Evolutionary conservation across 495 filamentous ascomycete genomes (phyloP), one percentile per base, ranked within the genome.

Genomic region (Aspergillus panamensis): DNA sequence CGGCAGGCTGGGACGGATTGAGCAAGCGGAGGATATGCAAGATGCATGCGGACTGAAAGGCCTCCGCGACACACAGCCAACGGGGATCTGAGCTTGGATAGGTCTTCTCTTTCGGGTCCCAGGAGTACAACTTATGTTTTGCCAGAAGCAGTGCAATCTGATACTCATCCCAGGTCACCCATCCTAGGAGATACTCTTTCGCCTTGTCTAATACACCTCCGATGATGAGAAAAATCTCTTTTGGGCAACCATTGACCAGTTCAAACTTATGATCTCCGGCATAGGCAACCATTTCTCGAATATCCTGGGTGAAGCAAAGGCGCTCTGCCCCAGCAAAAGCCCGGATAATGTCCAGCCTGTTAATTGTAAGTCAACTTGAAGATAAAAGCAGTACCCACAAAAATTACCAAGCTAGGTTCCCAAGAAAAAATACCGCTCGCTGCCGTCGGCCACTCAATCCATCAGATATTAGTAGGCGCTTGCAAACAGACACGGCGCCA

Each of bases 401-500:
- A 30, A 54, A 63, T 52, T 47, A 70, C 73, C 73, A 75, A 8
- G 68, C 67, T 19, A 75, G 55, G 29, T 75, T 75, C 0, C 73
- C 71, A 3, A 75, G 42, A 48, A 75, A 75, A 49, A 75, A 75
- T 0, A 75, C 58, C 0, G 73, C 69, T 12, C 69, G 58, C 39
- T 70, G 64, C 14, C 70, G 60, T 6, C 65, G 60, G 7, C 56
- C 52, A 25, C 53, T 65, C 16, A 75, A 59, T 14, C 39, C 60
- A 9, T 72, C 64, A n/a, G 63, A 58, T 3, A 73, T 60, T n/a
- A 62, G 54, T 12, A 74, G 37, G 33, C 64, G 65, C 19, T 67
- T 68, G 44, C 71, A 74, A 25, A 75, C 72, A 1, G 73, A 75
- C 63, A 75, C 65, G 0, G 71, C 73, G 10, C 73, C 73, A 2